Evolutionary conservation across 2,329 filamentous ascomycete species (phyloP), one percentile per base, ranked within the genome.

Genomic region (Phialophora chinensis): DNA sequence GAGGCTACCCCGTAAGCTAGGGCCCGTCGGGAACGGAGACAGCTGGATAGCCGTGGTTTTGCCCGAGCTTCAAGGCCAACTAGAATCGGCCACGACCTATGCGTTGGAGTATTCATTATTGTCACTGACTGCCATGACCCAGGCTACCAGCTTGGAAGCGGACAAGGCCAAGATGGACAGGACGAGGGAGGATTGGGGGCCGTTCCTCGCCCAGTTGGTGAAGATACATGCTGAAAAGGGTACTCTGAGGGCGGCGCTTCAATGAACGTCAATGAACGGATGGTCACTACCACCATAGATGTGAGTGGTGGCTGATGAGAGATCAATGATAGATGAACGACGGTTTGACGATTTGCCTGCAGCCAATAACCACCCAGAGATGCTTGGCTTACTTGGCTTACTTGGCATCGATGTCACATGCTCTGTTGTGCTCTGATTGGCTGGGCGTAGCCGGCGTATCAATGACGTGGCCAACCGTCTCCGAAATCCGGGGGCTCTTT

Each of bases 1-100:
- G 31, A 75, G 82, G 82, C 50, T 87, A 88, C 69, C 94, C 92
- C 2, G 84, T 87, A 38, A 85, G 83, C 63, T 81, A 93, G 63
- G 89, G 89, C 14, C 42, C 14, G 63, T 70, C 23, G 31, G 44
- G 3, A 27, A 57, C 6, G 69, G 62, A 25, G 62, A 61, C 49
- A 65, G 57, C 53, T 72, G 70, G 70, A 55, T 71, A 10, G 60
- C 59, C 8, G 57, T 67, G 58, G 67, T 66, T n/a, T 53, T 70
- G 2, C 67, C 69, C 68, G 69, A 60, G n/a, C 31, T 60, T 17
- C 54, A 62, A 27, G 62, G 55, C 63, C 56, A 62, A 52, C 55
- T 54, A 57, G 59, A 71, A 29, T 60, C 52, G 12, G 63, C 65
- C 7, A 50, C 53, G 20, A 63, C 56, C 25, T 59, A 62, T 29